Evolutionary conservation across 352 stramenopile genomes (phyloP).

Genomic region (Phytopythium cucurbitacearum): DNA sequence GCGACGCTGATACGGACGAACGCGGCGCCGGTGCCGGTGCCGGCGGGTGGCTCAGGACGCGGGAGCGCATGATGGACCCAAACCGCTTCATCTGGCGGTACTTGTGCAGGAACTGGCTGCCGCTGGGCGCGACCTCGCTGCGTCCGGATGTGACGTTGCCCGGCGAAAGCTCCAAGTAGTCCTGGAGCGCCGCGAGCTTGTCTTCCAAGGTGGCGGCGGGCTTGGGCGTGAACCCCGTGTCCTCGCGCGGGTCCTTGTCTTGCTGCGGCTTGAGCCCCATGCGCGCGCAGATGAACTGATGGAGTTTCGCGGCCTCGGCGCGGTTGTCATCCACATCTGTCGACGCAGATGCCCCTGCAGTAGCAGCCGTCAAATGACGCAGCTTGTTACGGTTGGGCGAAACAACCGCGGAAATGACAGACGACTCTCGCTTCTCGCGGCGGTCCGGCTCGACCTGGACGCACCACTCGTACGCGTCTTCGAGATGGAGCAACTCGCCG

Average conservation of each 20-base stretch:
- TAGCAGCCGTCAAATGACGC: background rate
- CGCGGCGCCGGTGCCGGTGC: background rate
- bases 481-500: constrained; percentile 40
- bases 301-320: constrained; percentile 43
- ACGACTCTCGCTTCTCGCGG: constrained; percentile 28
- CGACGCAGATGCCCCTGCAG: background rate
- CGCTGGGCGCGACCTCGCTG: constrained; percentile 7
- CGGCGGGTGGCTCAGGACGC: constrained; percentile 10
- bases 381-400: constrained; percentile 9
- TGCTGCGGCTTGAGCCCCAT: constrained; percentile 26
- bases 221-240: constrained; percentile 41
- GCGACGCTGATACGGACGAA: background rate
- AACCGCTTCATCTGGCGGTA: constrained; percentile 65
- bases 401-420: constrained; percentile 2
- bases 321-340: constrained; percentile 20
- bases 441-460: constrained; percentile 53
- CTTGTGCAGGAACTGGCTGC: constrained; percentile 39
- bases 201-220: constrained; percentile 40
- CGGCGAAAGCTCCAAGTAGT: constrained; percentile 43
- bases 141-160: constrained; percentile 10
- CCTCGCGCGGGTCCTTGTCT: constrained; percentile 26
- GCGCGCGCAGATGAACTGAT: constrained; percentile 64
- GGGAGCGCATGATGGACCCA: constrained; percentile 56
- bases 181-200: constrained; percentile 60
- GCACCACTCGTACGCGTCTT: constrained; percentile 60